Evolutionary conservation across 257 asterid genomes (phyloP).

Genomic region (Solanum infundibuliforme): DNA sequence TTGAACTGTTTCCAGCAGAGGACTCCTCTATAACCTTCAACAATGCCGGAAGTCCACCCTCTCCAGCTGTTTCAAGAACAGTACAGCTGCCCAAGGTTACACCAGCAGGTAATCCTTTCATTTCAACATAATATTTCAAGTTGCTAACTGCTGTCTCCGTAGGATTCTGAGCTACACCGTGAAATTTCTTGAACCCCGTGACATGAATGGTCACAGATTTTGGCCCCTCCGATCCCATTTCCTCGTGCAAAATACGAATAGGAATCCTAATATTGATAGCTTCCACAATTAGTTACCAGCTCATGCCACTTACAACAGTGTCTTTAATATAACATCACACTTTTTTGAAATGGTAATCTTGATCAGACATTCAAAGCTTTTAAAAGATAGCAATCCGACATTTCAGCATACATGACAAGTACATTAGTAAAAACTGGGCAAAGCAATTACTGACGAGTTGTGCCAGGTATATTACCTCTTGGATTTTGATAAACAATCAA

Average conservation of each 20-base stretch:
- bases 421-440: not conserved
- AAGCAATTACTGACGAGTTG: not conserved
- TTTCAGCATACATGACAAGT: not conserved
- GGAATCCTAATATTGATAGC: constrained; percentile 6
- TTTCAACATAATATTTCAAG: constrained; percentile 30
- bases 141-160: constrained; percentile 30
- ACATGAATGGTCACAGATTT: constrained; percentile 37
- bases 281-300: not conserved
- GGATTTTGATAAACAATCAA: not conserved
- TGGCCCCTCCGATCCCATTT: constrained; percentile 53
- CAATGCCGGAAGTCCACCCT: constrained; percentile 36
- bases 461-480: not conserved
- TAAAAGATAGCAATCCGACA: not conserved
- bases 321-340: not conserved
- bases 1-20: constrained; percentile 2
- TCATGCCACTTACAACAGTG: not conserved
- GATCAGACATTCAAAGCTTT: not conserved
- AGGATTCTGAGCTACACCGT: constrained; percentile 47
- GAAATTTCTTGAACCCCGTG: constrained; percentile 57
- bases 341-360: not conserved
- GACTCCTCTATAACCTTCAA: constrained; percentile 40
- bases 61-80: constrained; percentile 55
- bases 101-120: constrained; percentile 29
- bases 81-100: constrained; percentile 33
- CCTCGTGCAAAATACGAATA: not conserved